Evolutionary conservation across 176 grass and related monocot species (phyloP), one percentile per base, ranked within the genome.

Genomic region (Lolium rigidum): DNA sequence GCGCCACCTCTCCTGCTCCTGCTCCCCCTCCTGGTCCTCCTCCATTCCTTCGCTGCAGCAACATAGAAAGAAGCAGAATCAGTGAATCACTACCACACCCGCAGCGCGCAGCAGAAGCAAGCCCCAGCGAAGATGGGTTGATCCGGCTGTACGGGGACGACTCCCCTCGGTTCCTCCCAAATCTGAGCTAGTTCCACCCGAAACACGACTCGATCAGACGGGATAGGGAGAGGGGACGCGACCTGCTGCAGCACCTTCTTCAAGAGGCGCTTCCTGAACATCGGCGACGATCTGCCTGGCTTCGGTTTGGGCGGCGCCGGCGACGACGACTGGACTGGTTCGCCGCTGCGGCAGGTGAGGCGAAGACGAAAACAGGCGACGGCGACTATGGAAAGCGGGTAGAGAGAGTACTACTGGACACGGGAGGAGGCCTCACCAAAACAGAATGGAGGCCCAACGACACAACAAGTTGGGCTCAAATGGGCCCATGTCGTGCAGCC

Each of bases 241-340:
- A 92, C 90, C 86, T 93, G 89, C n/a, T 92, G 92, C 66, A 79
- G 74, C 69, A 87, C 73, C 89, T 86, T 95, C 10, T 91, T 81
- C 6, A 95, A 25, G 56, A 95, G 65, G 63, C 87, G 88, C 79
- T 91, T 94, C 24, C 78, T 83, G 22, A 95, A 90, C 93, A 98
- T 98, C 43, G 69, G 81, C 25, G 69, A 22, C 51, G 18, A 10
- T 14, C 37, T 21, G 12, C 14, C n/a, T n/a, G n/a, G n/a, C n/a
- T n/a, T n/a, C n/a, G 50, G 50, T 1, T 52, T 52, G 50, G 52
- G 54, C 47, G 64, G 56, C 56, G 86, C 2, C 81, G 84, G 37
- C 26, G 83, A 0, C n/a, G n/a, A n/a, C 16, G 49, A 63, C 58
- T 43, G 58, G 70, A 35, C 79, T 6, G 76, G 59, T 52, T 69